Evolutionary conservation across 331 rosid species (phyloP).

Genomic region (Malus hybrid): DNA sequence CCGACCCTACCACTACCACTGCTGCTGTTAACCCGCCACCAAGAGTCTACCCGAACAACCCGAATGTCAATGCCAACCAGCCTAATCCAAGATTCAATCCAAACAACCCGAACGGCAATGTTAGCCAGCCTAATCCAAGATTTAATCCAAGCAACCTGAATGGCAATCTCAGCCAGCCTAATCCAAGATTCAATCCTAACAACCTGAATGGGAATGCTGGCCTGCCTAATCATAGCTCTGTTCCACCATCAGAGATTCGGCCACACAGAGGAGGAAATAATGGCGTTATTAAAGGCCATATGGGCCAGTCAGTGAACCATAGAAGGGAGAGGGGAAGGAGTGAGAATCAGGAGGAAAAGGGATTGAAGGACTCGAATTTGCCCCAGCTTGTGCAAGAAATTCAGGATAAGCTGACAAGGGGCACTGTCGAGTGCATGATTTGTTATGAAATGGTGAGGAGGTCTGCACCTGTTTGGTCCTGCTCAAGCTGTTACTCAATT

Average conservation of each 20-base stretch:
- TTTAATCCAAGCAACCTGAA: background rate
- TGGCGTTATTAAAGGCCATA: slow-evolving; percentile 17
- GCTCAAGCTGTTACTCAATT: slow-evolving; percentile 80
- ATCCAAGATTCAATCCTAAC: slow-evolving; percentile 6
- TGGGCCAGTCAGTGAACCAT: slow-evolving; percentile 25
- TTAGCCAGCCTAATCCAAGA: background rate
- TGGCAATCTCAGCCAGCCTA: slow-evolving; percentile 12
- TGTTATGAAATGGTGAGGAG: slow-evolving; percentile 87
- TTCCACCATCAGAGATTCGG: slow-evolving; percentile 8
- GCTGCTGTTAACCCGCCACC: slow-evolving; percentile 8
- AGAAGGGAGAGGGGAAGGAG: slow-evolving; percentile 36
- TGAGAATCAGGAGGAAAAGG: slow-evolving; percentile 32
- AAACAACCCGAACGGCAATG: background rate
- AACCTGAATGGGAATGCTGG: background rate
- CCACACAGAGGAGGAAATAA: background rate
- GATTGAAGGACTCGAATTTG: slow-evolving; percentile 38
- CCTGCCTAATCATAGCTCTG: slow-evolving; percentile 12
- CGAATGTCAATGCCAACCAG: slow-evolving; percentile 7
- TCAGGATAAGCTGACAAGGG: slow-evolving; percentile 74
- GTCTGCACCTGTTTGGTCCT: slow-evolving; percentile 82
- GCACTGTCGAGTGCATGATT: slow-evolving; percentile 87
- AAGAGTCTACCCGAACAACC: background rate
- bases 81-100: slow-evolving; percentile 9
- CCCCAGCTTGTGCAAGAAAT: slow-evolving; percentile 93
- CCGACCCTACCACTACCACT: slow-evolving; percentile 10